Evolutionary conservation across 129 eudicot genomes (phyloP).

Genomic region (sunflower (Helianthus annuus)): HanXRQr2.0-SUNRISE NC_035436.2:191112235-191112734

Average conservation of each 20-base stretch:
- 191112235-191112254: too few relatives aligned
- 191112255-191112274: too few relatives aligned
- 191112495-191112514: background rate
- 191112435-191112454: too few relatives aligned
- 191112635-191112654: slow-evolving; percentile 40
- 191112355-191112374: too few relatives aligned
- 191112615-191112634: slow-evolving; percentile 18
- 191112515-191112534: background rate
- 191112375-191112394: too few relatives aligned
- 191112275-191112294: too few relatives aligned
- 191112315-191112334: too few relatives aligned
- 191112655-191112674: slow-evolving; percentile 11
- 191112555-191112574: background rate
- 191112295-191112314: too few relatives aligned
- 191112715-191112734: slow-evolving; percentile 74
- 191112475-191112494: background rate
- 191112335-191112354: too few relatives aligned
- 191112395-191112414: background rate
- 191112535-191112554: background rate
- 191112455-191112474: too few relatives aligned
- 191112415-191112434: background rate
- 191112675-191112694: background rate
- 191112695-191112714: slow-evolving; percentile 38
- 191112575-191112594: background rate
- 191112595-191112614: slow-evolving; percentile 12